Base-by-base conservation (phyloP, 139 green algal genomes). In the Chlamydomonas schloesseri region DNA sequence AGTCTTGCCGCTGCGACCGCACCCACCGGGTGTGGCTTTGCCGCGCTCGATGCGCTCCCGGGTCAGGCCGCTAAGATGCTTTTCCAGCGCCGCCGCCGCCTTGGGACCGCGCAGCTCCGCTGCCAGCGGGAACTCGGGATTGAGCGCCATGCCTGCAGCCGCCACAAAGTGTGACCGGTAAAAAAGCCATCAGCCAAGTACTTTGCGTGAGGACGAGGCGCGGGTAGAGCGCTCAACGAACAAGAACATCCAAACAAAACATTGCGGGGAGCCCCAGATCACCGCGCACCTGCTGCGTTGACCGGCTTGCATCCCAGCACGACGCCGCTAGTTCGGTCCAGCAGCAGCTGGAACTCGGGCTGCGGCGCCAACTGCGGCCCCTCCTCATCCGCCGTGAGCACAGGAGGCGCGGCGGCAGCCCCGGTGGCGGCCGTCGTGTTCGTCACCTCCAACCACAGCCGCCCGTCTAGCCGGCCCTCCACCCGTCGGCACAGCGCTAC, bases 1-100 rank as follows among this genome's bases (percentile, higher is more conserved):
- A 15, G 28, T 23, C 8, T 23, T 31, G 17, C 73, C n/a, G 28
- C 26, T 17, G 9, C 73, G n/a, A 34, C 37, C 37, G 6, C n/a
- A n/a, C 78, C n/a, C 46, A 84, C 78, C 78, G 14, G 78, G 78
- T 9, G 78, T 84, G 20, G 78, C 78, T 46, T 64, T 74, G 64
- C 78, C 64, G 21, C 29, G 17, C 78, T 53, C 78, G 26, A 84
- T 84, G 60, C 64, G 42, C 62, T 73, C 65, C n/a, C 42, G 29
- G 9, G 64, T 84, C 6, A 84, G 78, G 2, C 42, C 64, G 64
- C 14, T 46, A 64, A 84, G 64, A 42, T 84, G 78, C 17, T 14
- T 21, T 11, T n/a, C 37, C 20, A 75, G 57, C 64, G 78, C 37
- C 78, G 20, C 57, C 78, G 68, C 78, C 78, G 78, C 62, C 62